Evolutionary conservation across 257 asterid genomes (phyloP).

Genomic region (Solanum acaule): DNA sequence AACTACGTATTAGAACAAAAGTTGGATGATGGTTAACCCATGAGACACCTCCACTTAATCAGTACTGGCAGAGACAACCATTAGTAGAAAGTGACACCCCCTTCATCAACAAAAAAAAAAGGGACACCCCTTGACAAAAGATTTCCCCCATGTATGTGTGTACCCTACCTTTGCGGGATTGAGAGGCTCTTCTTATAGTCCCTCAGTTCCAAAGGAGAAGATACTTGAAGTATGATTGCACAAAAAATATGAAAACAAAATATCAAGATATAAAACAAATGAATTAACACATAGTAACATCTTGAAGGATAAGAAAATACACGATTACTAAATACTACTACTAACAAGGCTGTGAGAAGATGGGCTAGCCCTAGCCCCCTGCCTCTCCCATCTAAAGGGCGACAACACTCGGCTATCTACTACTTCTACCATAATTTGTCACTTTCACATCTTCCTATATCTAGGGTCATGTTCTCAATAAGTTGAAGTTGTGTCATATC

Average conservation of each 20-base stretch:
- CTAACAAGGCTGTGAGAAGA: neutral
- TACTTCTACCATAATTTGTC: neutral
- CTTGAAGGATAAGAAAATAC: neutral
- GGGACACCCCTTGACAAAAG: neutral
- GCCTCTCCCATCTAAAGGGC: neutral
- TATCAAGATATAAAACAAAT: neutral
- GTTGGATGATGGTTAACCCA: neutral
- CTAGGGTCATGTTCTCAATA: neutral
- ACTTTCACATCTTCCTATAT: neutral
- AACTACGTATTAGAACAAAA: neutral
- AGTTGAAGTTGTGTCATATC: no score
- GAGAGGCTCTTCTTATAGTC: neutral
- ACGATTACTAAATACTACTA: neutral
- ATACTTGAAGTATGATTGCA: neutral
- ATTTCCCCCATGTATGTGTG: neutral
- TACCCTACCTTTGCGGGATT: neutral
- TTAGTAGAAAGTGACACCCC: neutral
- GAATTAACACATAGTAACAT: neutral
- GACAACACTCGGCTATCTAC: neutral
- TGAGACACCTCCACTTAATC: neutral
- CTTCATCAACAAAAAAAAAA: neutral
- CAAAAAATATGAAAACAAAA: no score
- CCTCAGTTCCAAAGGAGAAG: neutral
- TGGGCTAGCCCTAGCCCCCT: neutral
- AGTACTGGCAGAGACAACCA: neutral